Evolutionary conservation across 108 stramenopile species (phyloP).

Genomic region (Nitzschia sp.): DNA sequence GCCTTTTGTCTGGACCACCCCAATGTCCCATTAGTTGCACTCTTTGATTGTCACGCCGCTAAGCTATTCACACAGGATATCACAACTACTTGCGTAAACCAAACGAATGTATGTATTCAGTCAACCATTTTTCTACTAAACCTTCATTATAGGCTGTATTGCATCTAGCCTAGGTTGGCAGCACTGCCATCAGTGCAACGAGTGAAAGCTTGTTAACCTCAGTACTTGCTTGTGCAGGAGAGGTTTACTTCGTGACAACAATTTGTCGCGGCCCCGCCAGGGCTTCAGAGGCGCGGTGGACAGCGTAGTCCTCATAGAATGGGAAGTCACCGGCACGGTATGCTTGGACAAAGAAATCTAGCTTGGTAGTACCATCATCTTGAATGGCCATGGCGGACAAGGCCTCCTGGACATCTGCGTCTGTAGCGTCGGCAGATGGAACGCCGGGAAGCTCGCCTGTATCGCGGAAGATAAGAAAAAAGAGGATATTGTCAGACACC

Average conservation of each 20-base stretch:
- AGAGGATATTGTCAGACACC: neutral
- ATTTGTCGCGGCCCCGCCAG: slow-evolving; percentile 75
- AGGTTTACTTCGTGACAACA: slow-evolving; percentile 74
- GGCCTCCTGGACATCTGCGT: slow-evolving; percentile 66
- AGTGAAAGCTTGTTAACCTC: neutral
- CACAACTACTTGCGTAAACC: no score
- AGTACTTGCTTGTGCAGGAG: neutral
- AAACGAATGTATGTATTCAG: no score
- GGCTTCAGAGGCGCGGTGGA: slow-evolving; percentile 69
- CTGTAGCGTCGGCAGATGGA: slow-evolving; percentile 51
- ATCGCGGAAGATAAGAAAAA: neutral
- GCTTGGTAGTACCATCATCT: slow-evolving; percentile 56
- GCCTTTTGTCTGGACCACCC: no score
- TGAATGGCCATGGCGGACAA: slow-evolving; percentile 75
- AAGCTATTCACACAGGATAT: no score
- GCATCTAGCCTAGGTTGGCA: no score
- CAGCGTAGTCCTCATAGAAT: slow-evolving; percentile 82
- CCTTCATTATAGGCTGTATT: no score
- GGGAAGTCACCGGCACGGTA: slow-evolving; percentile 82
- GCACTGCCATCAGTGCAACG: no score
- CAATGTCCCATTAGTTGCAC: no score
- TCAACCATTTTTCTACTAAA: no score
- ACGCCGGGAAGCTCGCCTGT: slow-evolving; percentile 66
- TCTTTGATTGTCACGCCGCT: no score
- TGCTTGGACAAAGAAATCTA: slow-evolving; percentile 83